Evolutionary conservation across 768 basidiomycete species (phyloP).

Genomic region (Hortiboletus campestris): DNA sequence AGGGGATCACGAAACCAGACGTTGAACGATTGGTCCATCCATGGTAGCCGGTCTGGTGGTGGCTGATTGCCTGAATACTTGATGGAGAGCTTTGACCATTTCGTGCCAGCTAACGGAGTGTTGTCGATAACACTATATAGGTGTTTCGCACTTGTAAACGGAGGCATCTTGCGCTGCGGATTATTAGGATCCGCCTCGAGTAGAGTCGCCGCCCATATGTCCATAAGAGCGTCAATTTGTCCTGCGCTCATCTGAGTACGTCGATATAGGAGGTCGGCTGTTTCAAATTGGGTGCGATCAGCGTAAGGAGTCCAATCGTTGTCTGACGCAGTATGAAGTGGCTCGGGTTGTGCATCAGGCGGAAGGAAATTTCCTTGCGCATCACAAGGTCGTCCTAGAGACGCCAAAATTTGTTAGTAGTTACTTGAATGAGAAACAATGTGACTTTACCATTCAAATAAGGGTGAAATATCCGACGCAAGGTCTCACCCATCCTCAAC

Average conservation of each 20-base stretch:
- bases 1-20: too few relatives aligned
- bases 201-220: constrained; percentile 18
- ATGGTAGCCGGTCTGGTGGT: too few relatives aligned
- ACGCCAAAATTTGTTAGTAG: too few relatives aligned
- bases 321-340: neutral
- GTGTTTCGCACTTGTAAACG: neutral
- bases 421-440: too few relatives aligned
- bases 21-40: too few relatives aligned
- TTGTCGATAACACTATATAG: neutral
- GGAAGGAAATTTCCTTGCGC: neutral
- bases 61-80: too few relatives aligned
- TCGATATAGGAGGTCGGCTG: constrained; percentile 19
- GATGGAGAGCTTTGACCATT: too few relatives aligned
- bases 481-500: neutral
- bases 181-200: neutral
- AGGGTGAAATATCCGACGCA: neutral
- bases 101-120: too few relatives aligned
- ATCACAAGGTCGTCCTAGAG: neutral
- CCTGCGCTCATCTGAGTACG: constrained; percentile 19
- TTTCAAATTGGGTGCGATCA: too few relatives aligned
- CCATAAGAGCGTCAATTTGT: constrained; percentile 19
- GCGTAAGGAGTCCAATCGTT: constrained; percentile 17
- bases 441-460: neutral
- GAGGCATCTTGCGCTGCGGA: neutral
- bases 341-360: neutral